Evolutionary conservation across 2,329 filamentous ascomycete genomes (phyloP), one percentile per base, ranked within the genome.

Genomic region (Botrytis fabae): DNA sequence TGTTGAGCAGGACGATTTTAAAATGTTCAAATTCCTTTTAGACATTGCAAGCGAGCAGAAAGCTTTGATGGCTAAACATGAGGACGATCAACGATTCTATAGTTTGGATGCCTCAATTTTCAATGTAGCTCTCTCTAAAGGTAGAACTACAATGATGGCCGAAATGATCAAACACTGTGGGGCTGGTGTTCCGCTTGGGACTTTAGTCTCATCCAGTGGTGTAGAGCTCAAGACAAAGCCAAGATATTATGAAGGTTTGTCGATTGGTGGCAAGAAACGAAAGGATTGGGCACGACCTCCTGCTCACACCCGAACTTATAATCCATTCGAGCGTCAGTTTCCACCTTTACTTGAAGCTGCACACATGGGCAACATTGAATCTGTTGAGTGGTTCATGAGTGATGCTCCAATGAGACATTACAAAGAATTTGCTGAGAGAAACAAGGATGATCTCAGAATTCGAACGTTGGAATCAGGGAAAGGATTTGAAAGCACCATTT

Each of bases 331-430:
- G 16, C 79, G 83, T 69, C 83, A 84, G 48, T 84, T 83, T 0
- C 87, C 90, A 3, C 92, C 91, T 4, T 82, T 93, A 14, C 84
- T 93, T 1, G 82, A 86, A 74, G 89, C 90, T 62, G 90, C 88
- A 20, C 77, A 82, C 14, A 77, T 78, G 2, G 89, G 89, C 4
- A 91, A 85, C 32, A 80, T 95, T n/a, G 87, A 91, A 57, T 86
- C 87, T 28, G 88, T 93, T 0, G 90, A 96, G 78, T 97, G 92
- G 89, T 93, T 95, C 80, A 81, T 94, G 72, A 90, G 91, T 73
- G 91, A 93, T 74, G 87, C 88, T 0, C 92, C 93, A 0, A 82
- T 88, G 76, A 85, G 89, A 42, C 85, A 88, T 71, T 96, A 96
- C 78, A 81, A 86, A 40, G 88, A 93, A 63, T 96, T 94, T 79